Conservation (phyloP, 129 eudicot species). For the Flaveria brownii region DNA sequence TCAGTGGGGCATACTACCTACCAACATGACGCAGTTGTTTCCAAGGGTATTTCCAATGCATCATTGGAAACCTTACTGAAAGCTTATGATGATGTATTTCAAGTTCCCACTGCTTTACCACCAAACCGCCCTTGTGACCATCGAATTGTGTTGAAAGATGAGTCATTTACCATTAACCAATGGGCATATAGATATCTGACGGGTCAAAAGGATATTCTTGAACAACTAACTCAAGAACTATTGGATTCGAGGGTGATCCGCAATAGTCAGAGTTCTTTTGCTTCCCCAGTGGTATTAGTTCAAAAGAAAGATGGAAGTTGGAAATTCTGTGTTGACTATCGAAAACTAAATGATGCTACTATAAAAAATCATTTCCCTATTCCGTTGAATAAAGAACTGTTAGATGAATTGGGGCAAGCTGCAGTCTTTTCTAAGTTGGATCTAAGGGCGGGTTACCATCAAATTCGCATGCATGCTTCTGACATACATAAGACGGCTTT, state of each 20-base stretch:
- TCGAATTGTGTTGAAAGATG: neutral
- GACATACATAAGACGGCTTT: neutral
- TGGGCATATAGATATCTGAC: neutral
- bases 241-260: neutral
- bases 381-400: neutral
- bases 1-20: no score
- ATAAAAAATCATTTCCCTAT: neutral
- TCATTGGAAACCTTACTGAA: no score
- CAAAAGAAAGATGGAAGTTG: neutral
- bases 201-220: neutral
- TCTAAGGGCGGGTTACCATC: neutral
- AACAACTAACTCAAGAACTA: neutral
- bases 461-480: neutral
- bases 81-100: no score
- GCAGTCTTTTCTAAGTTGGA: neutral
- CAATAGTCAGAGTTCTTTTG: neutral
- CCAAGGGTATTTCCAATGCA: no score
- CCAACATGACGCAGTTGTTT: no score
- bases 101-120: neutral
- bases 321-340: neutral
- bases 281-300: neutral
- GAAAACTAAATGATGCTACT: neutral
- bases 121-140: neutral
- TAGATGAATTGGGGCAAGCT: neutral
- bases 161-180: neutral